Percentiles rank a stretch among this genome's conserved stretches.
Evolutionary conservation across 306 rosid genomes (phyloP).

Genomic region (Prinsepia uniflora): DNA sequence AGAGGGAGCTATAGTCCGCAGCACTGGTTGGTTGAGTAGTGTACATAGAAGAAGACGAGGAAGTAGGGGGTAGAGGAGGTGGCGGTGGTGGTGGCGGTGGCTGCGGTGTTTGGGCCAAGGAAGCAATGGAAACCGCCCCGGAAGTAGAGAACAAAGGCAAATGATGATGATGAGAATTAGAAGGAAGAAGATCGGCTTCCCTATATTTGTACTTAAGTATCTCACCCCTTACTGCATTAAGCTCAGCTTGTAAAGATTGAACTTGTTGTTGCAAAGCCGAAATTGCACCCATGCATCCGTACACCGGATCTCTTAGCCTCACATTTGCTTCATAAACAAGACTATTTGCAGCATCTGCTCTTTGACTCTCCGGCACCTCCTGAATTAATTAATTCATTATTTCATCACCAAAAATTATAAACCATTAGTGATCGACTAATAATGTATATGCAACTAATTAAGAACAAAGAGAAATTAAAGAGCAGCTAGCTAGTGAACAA

Average conservation of each 20-base stretch:
- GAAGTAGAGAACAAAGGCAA: slow-evolving; percentile 44
- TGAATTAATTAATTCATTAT: slow-evolving; percentile 2
- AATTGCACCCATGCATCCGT: slow-evolving; percentile 99
- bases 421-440: neutral
- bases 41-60: slow-evolving; percentile 52
- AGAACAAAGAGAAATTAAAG: neutral
- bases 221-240: slow-evolving; percentile 68
- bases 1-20: slow-evolving; percentile 36
- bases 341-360: slow-evolving; percentile 95
- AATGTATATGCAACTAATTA: neutral
- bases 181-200: slow-evolving; percentile 45
- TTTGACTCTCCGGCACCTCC: slow-evolving; percentile 83
- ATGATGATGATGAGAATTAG: slow-evolving; percentile 32
- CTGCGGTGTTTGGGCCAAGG: slow-evolving; percentile 43
- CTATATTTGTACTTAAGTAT: slow-evolving; percentile 76
- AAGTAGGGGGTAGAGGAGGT: slow-evolving; percentile 34
- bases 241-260: slow-evolving; percentile 81
- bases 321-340: slow-evolving; percentile 93
- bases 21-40: slow-evolving; percentile 23
- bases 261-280: slow-evolving; percentile 88
- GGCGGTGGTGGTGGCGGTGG: slow-evolving; percentile 29
- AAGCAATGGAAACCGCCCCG: slow-evolving; percentile 40
- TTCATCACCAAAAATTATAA: neutral
- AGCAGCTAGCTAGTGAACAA: neutral
- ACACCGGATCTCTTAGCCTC: slow-evolving; percentile 94